Evolutionary conservation across 1,284 basidiomycete genomes (phyloP), one percentile per base, ranked within the genome.

Genomic region (Ceratorhiza oryzae-sativae): DNA sequence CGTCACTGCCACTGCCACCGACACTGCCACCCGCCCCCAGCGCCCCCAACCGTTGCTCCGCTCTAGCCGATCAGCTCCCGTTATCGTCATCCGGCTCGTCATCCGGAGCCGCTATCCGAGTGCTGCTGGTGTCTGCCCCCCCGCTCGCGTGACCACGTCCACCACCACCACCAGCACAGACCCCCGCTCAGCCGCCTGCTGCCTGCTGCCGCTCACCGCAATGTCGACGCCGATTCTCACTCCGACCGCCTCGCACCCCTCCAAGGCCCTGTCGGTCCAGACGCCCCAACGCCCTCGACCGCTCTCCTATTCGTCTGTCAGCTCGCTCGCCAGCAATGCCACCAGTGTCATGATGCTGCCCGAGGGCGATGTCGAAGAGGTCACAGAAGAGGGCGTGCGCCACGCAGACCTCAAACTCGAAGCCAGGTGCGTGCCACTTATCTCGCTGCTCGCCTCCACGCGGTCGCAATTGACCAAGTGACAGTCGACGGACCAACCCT

Each of bases 351-450:
- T 56, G 39, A 51, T 68, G 30, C 65, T 68, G 25, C 65, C 71
- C 48, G 71, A 72, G 9, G 61, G 71, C 41, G 75, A 68, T 4
- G 65, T 68, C 20, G 84, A 86, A 73, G 80, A 82, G 30, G 83
- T 86, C 18, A 82, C 80, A 6, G 85, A 88, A 71, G 86, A 90
- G 63, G 91, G 89, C 10, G 78, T 95, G 55, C 83, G 83, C 46
- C 89, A 94, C 81, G 84, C 86, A 25, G 81, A 83, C 23, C 76
- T 86, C 9, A 86, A 81, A 76, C 81, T 95, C 61, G 87, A 93
- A 77, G 86, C 92, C 46, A 88, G 87, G 91, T 93, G 81, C 88
- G 90, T 80, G 60, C 34, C 36, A 59, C 18, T 59, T 59, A 34
- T n/a, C 2, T 36, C 75, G 34, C 68, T 45, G n/a, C 74, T 78